Evolutionary conservation across 179 eudicot genomes (phyloP).

Genomic region (Sideroxylon spinosum): DNA sequence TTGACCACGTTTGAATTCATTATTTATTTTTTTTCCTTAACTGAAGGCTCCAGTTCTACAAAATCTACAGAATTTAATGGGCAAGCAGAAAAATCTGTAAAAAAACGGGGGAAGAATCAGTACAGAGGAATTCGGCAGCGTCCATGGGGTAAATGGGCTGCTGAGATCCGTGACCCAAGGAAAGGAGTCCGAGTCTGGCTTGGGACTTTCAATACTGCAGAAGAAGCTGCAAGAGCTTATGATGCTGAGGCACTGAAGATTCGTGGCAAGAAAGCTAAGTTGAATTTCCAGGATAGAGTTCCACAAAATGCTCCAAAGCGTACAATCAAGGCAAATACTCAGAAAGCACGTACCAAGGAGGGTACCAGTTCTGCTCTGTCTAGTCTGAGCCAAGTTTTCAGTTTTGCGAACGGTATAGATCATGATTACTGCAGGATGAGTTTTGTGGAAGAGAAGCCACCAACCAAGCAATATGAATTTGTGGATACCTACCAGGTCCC

Average conservation of each 20-base stretch:
- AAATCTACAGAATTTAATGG: conserved; percentile 40
- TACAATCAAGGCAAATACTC: conserved; percentile 32
- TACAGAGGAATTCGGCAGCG: conserved; percentile 95
- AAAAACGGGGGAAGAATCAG: conserved; percentile 82
- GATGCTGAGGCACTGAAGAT: conserved; percentile 92
- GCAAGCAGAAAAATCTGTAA: conserved; percentile 55
- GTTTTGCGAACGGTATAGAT: conserved; percentile 27
- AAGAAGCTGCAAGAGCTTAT: conserved; percentile 98
- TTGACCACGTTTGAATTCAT: too few species aligned
- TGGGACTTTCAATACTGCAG: conserved; percentile 94
- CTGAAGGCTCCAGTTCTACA: conserved; percentile 30
- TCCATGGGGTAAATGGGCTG: conserved; percentile 99
- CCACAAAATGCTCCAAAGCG: conserved; percentile 32
- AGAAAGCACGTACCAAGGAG: conserved; percentile 26
- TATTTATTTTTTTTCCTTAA: too few species aligned
- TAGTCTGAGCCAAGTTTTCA: conserved; percentile 27
- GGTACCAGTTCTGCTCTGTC: conserved; percentile 28
- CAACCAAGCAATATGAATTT: conserved; percentile 27
- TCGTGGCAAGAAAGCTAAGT: conserved; percentile 93
- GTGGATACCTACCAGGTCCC: conserved; percentile 20
- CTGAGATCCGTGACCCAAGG: conserved; percentile 96
- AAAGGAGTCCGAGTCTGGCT: conserved; percentile 98
- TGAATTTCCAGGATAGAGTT: conserved; percentile 72
- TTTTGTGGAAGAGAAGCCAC: conserved; percentile 58
- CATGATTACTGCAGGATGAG: conserved; percentile 26